phyloP scores from a whole-genome alignment of 192 early-diverging fungal genomes.

The Coemansia aciculifera region DNA sequence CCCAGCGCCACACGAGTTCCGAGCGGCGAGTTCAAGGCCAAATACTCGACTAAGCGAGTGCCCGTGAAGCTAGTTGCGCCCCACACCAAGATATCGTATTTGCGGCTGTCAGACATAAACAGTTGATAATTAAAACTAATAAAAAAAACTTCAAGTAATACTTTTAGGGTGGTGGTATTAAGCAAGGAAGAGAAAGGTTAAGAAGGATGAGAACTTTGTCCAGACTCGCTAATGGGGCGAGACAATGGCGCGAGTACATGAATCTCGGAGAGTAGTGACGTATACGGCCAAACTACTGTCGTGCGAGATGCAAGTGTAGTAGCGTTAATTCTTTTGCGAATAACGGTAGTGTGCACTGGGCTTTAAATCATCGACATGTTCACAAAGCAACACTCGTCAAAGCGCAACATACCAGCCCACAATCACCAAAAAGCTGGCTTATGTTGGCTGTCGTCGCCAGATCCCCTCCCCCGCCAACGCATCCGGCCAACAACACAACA shows the following conservation, averaged over 20 bases:
- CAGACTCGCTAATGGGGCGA: neutral
- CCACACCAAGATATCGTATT: constrained; percentile 64
- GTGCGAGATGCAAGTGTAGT: neutral
- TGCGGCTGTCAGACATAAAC: constrained; percentile 40
- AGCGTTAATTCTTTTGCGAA: neutral
- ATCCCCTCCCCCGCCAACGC: neutral
- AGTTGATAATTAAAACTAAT: neutral
- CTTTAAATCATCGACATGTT: neutral
- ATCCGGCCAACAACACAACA: neutral
- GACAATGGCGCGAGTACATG: neutral
- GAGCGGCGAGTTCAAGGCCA: constrained; percentile 49
- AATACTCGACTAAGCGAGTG: constrained; percentile 66
- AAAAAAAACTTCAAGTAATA: neutral
- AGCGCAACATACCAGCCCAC: neutral
- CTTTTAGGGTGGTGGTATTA: neutral
- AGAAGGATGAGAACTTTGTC: neutral
- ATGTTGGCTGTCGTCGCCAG: neutral
- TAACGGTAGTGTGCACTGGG: neutral
- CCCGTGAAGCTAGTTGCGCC: constrained; percentile 91
- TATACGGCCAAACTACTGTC: neutral
- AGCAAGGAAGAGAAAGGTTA: neutral
- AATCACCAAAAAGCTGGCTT: neutral
- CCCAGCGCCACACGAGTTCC: constrained; percentile 74
- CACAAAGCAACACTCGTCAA: neutral
- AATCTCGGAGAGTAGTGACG: neutral